Evolutionary conservation across 495 filamentous ascomycete species (phyloP), one percentile per base, ranked within the genome.

Genomic region (Niebla homalea): DNA sequence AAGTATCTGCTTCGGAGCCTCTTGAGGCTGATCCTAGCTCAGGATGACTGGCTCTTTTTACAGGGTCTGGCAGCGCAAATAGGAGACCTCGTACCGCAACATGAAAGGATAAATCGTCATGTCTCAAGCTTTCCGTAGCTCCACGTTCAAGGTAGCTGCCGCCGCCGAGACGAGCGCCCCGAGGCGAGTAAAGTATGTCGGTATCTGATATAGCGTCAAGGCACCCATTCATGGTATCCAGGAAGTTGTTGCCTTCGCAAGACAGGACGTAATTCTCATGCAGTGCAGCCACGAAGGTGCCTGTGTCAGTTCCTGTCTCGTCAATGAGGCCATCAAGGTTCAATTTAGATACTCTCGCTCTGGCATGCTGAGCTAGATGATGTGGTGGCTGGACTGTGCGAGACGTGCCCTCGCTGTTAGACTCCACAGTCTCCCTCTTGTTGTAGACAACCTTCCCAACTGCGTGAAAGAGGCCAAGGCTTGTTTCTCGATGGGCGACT

Each of bases 401-500:
- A 20, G 19, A 16, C 5, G 22, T 6, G 43, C 25, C 23, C 43
- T 47, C 2, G 14, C 3, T 25, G 21, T 4, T 41, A 32, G 26
- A 32, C 12, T 11, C 26, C 4, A 56, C 38, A 22, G 70, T 69
- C 25, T 79, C 72, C 36, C 92, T 76, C 60, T 94, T 97, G 66
- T 97, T 97, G 65, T 97, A 89, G 3, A 94, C 78, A 3, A 97
- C 84, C 57, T 89, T 95, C 15, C 89, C 93, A 44, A 99, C 83
- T 23, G 93, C 89, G 64, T 99, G 93, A 59, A 99, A 99, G 50
- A 99, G 82, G 1, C 88, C 89, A 6, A 96, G 70, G 54, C 77
- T 90, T 18, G 85, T 77, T 65, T 95, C 89, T 43, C 93, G 76
- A 57, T 89, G 86, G 1, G 84, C 87, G 4, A 97, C 73, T 40